Percentiles rank a stretch among this genome's conserved stretches.
phyloP scores from a whole-genome alignment of 1,284 basidiomycete genomes.

The Sphagnurus paluster region DNA sequence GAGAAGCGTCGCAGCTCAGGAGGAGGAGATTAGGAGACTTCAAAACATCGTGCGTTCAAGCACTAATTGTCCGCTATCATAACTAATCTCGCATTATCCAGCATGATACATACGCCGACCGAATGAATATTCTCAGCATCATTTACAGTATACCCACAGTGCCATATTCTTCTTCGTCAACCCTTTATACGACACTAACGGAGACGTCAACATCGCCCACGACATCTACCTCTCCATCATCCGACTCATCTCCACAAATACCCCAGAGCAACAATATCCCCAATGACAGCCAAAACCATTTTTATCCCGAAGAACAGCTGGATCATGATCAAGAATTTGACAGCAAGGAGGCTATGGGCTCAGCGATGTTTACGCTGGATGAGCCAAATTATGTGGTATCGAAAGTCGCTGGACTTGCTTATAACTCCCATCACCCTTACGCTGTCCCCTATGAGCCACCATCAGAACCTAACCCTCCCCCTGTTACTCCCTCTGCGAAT shows the following conservation, averaged over 20 bases:
- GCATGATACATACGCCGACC: conserved; percentile 87
- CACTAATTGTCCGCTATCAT: conserved; percentile 6
- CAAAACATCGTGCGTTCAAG: conserved; percentile 73
- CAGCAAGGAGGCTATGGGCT: conserved; percentile 45
- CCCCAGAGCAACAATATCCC: conserved; percentile 36
- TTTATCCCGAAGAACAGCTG: conserved; percentile 25
- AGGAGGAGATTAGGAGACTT: conserved; percentile 78
- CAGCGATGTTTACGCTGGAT: conserved; percentile 48
- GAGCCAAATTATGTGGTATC: conserved; percentile 36
- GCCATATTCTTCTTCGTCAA: conserved; percentile 61
- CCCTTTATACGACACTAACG: conserved; percentile 50
- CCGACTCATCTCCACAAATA: conserved; percentile 48
- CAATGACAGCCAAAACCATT: conserved; percentile 35
- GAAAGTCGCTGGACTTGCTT: conserved; percentile 29
- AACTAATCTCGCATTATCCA: conserved; percentile 34
- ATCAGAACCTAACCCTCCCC: conserved; percentile 16
- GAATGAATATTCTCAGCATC: conserved; percentile 84
- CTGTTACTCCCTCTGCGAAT: conserved; percentile 12
- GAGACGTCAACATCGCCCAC: conserved; percentile 49
- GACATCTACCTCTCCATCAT: conserved; percentile 49
- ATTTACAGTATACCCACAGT: conserved; percentile 81
- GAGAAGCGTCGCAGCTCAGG: conserved; percentile 79
- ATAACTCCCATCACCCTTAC: conserved; percentile 43
- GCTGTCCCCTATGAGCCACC: conserved; percentile 37
- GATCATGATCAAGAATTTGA: conserved; percentile 37